Percentiles rank a stretch among this genome's conserved stretches.
Conservation (phyloP, 257 asterid species). For the Przewalskia tangutica region DNA sequence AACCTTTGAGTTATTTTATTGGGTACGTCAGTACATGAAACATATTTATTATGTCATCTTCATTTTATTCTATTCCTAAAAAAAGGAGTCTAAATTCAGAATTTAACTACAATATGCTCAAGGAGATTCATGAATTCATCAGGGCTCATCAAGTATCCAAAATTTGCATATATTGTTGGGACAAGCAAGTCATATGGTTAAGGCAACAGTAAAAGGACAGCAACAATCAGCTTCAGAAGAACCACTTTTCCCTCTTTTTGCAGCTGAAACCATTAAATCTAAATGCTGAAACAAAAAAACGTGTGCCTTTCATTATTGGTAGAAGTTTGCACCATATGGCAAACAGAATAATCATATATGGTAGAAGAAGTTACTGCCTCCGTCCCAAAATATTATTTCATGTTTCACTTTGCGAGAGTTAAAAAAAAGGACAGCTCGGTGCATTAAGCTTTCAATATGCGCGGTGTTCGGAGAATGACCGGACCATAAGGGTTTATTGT, state of each 20-base stretch:
- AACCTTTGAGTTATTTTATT: background rate
- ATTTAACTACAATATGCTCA: background rate
- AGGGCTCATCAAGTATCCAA: background rate
- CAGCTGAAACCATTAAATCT: too few relatives aligned
- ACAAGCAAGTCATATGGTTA: too few relatives aligned
- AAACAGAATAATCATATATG: background rate
- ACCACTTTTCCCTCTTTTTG: too few relatives aligned
- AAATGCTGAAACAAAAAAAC: background rate
- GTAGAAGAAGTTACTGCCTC: background rate
- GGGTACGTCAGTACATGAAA: background rate
- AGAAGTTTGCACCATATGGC: background rate
- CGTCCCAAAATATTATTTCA: too few relatives aligned
- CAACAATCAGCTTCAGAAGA: too few relatives aligned
- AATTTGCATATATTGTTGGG: background rate
- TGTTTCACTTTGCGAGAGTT: too few relatives aligned
- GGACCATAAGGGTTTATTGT: too few relatives aligned
- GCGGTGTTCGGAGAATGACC: too few relatives aligned
- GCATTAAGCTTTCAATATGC: too few relatives aligned
- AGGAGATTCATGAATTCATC: background rate
- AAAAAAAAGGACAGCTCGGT: too few relatives aligned
- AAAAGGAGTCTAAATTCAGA: background rate
- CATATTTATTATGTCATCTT: background rate
- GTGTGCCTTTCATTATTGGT: background rate
- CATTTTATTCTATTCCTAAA: background rate
- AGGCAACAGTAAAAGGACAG: too few relatives aligned